Percentiles rank a stretch among this genome's conserved stretches.
phyloP scores from a whole-genome alignment of 208 protist genomes.

The Leishmania amazonensis region DNA sequence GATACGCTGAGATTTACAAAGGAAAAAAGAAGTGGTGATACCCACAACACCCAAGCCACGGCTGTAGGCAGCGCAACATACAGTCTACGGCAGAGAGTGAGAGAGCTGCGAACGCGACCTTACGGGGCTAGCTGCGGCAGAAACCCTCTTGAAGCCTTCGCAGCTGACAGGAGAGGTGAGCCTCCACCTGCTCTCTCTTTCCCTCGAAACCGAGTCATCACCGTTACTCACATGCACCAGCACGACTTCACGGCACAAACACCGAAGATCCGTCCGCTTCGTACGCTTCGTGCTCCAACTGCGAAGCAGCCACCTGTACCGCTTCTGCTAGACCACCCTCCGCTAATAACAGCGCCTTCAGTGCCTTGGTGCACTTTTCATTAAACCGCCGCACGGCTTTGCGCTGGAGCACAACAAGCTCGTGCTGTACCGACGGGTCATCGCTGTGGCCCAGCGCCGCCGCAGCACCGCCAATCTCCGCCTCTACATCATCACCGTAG shows the following conservation, averaged over 20 bases:
- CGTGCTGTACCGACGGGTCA: constrained; percentile 29
- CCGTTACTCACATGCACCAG: not conserved
- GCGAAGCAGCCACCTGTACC: constrained; percentile 36
- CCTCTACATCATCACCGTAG: constrained; percentile 78
- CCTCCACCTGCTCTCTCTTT: not conserved
- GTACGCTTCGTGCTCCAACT: constrained; percentile 25
- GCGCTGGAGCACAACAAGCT: constrained; percentile 33
- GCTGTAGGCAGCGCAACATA: not conserved
- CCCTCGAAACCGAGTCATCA: not conserved
- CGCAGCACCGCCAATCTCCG: constrained; percentile 32
- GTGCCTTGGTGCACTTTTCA: constrained; percentile 37
- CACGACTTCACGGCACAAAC: not conserved
- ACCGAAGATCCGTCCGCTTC: not conserved
- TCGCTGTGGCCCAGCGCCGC: constrained; percentile 31
- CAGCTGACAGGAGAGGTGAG: not conserved
- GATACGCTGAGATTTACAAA: not conserved
- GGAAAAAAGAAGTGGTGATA: not conserved
- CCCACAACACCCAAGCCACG: not conserved
- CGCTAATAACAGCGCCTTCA: constrained; percentile 24
- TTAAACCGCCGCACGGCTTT: constrained; percentile 48
- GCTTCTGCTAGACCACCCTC: constrained; percentile 28
- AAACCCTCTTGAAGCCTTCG: not conserved
- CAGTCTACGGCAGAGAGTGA: not conserved
- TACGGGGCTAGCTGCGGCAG: not conserved
- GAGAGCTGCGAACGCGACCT: not conserved